These are phyloP conservation scores for Malania oleifera DNA, from an alignment of 164 flowering plant genomes.

Conservation along the genomic window DNA sequence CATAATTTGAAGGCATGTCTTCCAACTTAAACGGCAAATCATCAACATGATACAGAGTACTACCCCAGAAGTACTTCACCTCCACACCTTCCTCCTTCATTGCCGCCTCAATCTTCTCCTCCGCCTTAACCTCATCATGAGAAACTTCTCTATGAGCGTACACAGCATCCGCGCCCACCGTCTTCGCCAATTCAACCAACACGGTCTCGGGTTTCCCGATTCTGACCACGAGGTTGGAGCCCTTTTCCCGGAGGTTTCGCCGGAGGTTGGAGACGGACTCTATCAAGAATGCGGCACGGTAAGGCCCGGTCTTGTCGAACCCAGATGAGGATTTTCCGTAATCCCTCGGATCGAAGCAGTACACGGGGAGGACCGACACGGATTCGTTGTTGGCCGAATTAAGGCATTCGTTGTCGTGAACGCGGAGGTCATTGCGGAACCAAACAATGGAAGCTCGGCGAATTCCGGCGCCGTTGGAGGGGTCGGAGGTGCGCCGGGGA, in stretches of 20 bases:
- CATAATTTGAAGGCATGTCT: conserved; percentile 80
- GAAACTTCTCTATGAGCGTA: conserved; percentile 79
- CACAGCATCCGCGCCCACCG: conserved; percentile 81
- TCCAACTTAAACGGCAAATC: conserved; percentile 87
- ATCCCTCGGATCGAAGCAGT: conserved; percentile 85
- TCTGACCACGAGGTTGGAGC: conserved; percentile 83
- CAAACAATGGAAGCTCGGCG: conserved; percentile 83
- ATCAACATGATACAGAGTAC: conserved; percentile 83
- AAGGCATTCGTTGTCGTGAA: conserved; percentile 84
- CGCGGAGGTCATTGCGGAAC: conserved; percentile 87
- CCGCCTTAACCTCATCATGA: conserved; percentile 66
- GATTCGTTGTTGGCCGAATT: conserved; percentile 75
- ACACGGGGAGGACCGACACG: conserved; percentile 77
- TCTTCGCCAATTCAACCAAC: conserved; percentile 65
- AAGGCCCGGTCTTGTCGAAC: conserved; percentile 86
- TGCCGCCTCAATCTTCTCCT: conserved; percentile 71
- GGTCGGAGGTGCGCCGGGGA: conserved; percentile 68
- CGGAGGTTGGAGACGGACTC: conserved; percentile 77
- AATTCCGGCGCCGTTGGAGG: conserved; percentile 54
- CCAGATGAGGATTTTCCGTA: conserved; percentile 88
- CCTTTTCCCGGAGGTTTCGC: conserved; percentile 53
- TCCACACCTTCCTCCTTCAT: conserved; percentile 88
- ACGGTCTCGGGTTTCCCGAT: conserved; percentile 82
- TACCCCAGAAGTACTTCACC: conserved; percentile 95
- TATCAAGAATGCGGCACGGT: conserved; percentile 68